phyloP scores from a whole-genome alignment of 1,284 basidiomycete genomes.

The Cryptococcus sp. region DNA sequence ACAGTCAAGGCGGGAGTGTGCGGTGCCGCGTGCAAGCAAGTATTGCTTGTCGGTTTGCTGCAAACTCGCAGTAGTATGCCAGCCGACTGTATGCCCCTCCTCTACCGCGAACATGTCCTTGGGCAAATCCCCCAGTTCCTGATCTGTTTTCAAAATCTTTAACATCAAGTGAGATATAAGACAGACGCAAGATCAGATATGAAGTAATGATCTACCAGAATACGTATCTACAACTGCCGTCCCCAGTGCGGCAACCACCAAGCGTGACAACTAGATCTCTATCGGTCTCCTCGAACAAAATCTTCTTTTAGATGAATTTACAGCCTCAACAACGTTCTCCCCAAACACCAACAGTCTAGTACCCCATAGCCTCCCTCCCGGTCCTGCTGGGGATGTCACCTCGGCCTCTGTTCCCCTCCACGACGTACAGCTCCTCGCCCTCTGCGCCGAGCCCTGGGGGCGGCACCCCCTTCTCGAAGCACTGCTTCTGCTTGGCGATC shows the following conservation, averaged over 20 bases:
- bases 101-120: too few relatives aligned
- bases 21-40: too few relatives aligned
- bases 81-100: too few relatives aligned
- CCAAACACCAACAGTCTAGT: neutral
- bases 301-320: too few relatives aligned
- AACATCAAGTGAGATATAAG: neutral
- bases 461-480: constrained; percentile 41
- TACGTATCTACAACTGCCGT: neutral
- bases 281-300: too few relatives aligned
- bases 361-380: constrained; percentile 40
- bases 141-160: too few relatives aligned
- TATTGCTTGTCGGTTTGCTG: too few relatives aligned
- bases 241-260: neutral
- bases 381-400: constrained; percentile 20
- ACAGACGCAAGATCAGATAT: neutral
- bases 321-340: neutral
- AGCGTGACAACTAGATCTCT: too few relatives aligned
- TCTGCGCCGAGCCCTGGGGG: constrained; percentile 22
- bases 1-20: too few relatives aligned
- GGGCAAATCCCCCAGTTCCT: too few relatives aligned
- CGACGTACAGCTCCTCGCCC: constrained; percentile 19
- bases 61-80: too few relatives aligned
- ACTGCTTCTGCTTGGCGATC: constrained; percentile 26
- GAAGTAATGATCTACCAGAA: neutral
- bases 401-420: constrained; percentile 27